Evolutionary conservation across 2,329 filamentous ascomycete species (phyloP).

Genomic region (Clonostachys chloroleuca): DNA sequence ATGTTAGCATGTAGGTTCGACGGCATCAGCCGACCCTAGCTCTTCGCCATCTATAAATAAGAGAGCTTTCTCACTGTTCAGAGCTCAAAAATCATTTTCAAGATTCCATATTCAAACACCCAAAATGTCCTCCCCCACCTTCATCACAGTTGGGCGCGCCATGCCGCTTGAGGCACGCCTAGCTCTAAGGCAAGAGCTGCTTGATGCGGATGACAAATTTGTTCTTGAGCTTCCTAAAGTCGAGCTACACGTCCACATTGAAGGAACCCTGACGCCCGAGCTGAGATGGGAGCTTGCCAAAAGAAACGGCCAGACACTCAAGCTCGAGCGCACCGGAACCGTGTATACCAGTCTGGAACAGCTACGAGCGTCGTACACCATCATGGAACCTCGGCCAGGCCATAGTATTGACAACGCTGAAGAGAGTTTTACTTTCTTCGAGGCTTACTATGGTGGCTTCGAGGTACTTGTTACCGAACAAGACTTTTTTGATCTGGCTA

Average conservation of each 20-base stretch:
- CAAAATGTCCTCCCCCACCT: no score
- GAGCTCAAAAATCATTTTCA: no score
- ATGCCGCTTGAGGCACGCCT: conserved; percentile 1
- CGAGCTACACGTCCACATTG: conserved; percentile 74
- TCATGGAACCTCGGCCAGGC: conserved; percentile 1
- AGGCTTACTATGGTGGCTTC: conserved; percentile 73
- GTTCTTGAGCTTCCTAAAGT: conserved; percentile 67
- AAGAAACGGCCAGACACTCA: conserved; percentile 49
- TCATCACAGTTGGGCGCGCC: neutral
- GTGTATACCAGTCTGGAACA: neutral
- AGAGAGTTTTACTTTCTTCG: conserved; percentile 44
- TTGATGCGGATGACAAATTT: conserved; percentile 24
- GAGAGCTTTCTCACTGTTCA: no score
- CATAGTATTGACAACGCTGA: conserved; percentile 13
- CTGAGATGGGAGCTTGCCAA: conserved; percentile 63
- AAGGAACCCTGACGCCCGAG: conserved; percentile 63
- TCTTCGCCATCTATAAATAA: no score
- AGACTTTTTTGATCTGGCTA: conserved; percentile 67
- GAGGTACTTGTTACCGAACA: conserved; percentile 59
- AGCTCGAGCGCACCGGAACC: conserved; percentile 26
- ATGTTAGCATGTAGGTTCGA: no score
- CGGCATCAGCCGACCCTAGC: no score
- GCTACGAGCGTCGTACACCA: conserved; percentile 8
- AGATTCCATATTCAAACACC: no score
- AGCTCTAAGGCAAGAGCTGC: neutral